Base-by-base conservation (phyloP, 225 moss, liverwort and hornwort genomes). In the Physcomitrellopsis africana region DNA sequence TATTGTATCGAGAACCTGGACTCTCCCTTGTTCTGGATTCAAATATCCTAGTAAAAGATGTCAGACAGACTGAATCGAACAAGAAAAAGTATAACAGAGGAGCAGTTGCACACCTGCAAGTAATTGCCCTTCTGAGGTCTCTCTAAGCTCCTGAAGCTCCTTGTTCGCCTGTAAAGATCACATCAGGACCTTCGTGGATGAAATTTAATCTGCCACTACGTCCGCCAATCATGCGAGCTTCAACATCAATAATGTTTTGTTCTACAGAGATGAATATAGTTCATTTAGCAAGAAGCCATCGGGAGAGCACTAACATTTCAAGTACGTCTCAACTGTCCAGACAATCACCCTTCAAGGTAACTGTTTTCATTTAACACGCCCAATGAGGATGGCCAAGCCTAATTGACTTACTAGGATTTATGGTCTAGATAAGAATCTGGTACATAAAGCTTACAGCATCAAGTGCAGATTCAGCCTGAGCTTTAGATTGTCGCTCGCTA, bases 401-500 rank as follows among this genome's bases (percentile, higher is more conserved):
- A n/a, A 0, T 1, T 68, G n/a, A 16, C 54, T 10, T 18, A 11
- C 55, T 19, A 70, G 10, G 1, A 55, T 15, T 60, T 27, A 49
- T 32, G 29, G 55, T 42, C 3, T 53, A 32, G 15, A 54, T 18
- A 72, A 51, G 15, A 58, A 64, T 23, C 37, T 70, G 10, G 13
- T 60, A 58, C 26, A 18, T 11, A 23, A 9, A 70, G 73, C 84
- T 80, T 75, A 87, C 87, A 51, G 68, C 54, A 59, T 85, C 75
- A 27, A 85, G 45, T 9, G 82, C 72, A 37, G 69, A 69, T 75
- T 78, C 75, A 51, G 82, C 55, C 68, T 75, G 41, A 49, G 60
- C 67, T 77, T 85, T 87, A 29, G 80, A 82, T 75, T 85, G 87
- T 19, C 77, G 81, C 82, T 87, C 87, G 51, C 68, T 74, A 48